Conservation (phyloP, 1,284 basidiomycete genomes). For the Ustilago crameri region DNA sequence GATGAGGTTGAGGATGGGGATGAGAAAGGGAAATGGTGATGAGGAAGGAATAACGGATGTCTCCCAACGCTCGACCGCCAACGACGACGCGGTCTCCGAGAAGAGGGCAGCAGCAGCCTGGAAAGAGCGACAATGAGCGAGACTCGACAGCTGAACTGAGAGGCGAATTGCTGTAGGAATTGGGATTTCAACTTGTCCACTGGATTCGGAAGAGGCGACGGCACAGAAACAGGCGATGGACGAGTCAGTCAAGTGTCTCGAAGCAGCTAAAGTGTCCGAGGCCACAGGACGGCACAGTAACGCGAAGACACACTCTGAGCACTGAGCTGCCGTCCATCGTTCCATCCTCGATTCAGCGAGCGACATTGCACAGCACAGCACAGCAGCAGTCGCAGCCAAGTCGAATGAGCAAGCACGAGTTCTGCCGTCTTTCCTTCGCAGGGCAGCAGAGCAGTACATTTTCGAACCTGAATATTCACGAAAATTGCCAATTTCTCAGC, state of each 20-base stretch:
- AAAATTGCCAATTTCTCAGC: not conserved
- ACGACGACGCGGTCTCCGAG: not conserved
- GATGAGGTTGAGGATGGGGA: conserved; percentile 4
- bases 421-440: not conserved
- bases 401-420: not conserved
- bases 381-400: not conserved
- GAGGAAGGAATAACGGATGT: conserved; percentile 3
- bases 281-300: too few relatives aligned
- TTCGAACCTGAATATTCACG: not conserved
- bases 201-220: too few relatives aligned
- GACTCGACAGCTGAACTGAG: too few relatives aligned
- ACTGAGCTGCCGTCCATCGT: too few relatives aligned
- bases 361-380: too few relatives aligned
- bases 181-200: too few relatives aligned
- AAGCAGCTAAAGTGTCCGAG: too few relatives aligned
- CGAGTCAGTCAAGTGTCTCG: too few relatives aligned
- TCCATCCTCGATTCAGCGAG: too few relatives aligned
- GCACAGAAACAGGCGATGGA: too few relatives aligned
- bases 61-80: not conserved
- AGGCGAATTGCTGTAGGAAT: too few relatives aligned
- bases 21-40: conserved; percentile 3
- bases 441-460: conserved; percentile 6
- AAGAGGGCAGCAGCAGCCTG: not conserved
- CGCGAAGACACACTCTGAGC: too few relatives aligned
- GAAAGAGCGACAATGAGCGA: conserved; percentile 1